These are phyloP conservation scores for Corrigiola litoralis DNA, from an alignment of 179 eudicot genomes.

Conservation along the genomic window DNA sequence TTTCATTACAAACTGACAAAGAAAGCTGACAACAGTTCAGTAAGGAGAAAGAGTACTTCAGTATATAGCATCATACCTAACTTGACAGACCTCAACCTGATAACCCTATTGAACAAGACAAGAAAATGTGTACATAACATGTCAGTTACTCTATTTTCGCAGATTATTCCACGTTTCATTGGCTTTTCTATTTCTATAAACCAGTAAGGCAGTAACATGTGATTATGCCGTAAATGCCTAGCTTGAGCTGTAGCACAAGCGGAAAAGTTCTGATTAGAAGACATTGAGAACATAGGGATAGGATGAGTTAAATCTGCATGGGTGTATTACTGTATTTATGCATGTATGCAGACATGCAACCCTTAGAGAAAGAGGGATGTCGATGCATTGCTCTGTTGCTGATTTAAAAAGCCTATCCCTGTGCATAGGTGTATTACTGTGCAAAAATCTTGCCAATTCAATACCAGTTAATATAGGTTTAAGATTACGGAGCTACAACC, in stretches of 20 bases:
- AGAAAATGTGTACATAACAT: too few species aligned
- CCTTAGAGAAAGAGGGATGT: not conserved
- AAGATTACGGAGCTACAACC: constrained; percentile 5
- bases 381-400: too few species aligned
- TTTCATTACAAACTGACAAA: not conserved
- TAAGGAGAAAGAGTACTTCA: not conserved
- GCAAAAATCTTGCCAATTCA: not conserved
- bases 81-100: too few species aligned
- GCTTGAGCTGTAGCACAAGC: not conserved
- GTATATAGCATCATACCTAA: not conserved
- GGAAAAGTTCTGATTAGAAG: not conserved
- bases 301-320: not conserved
- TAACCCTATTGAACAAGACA: not conserved
- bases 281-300: not conserved
- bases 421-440: too few species aligned
- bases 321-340: not conserved
- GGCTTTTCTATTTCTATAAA: not conserved
- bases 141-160: not conserved
- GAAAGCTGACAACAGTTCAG: not conserved
- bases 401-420: too few species aligned
- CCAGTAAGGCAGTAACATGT: constrained; percentile 1
- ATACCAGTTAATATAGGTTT: not conserved
- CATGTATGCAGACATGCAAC: not conserved
- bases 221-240: not conserved
- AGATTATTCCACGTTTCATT: not conserved